These are phyloP conservation scores for Trifolium dubium DNA, from an alignment of 306 rosid genomes.

Conservation along the genomic window DNA sequence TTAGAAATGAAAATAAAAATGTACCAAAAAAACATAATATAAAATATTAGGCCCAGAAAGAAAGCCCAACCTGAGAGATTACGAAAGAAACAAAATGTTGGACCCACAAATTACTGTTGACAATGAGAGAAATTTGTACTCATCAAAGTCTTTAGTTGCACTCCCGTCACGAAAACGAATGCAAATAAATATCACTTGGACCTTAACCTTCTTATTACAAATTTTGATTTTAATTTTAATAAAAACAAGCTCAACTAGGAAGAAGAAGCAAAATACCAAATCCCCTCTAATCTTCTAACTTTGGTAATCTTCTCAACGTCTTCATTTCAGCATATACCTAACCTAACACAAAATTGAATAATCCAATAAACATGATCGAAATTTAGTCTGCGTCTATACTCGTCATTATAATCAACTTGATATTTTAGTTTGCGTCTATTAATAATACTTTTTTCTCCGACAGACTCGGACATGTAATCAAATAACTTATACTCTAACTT, in stretches of 20 bases:
- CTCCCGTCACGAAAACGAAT: slow-evolving; percentile 46
- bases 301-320: slow-evolving; percentile 45
- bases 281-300: slow-evolving; percentile 15
- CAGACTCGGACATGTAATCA: no score
- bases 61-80: neutral
- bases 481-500: no score
- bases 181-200: neutral
- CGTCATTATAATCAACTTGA: no score
- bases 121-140: slow-evolving; percentile 12
- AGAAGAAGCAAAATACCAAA: slow-evolving; percentile 32
- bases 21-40: no score
- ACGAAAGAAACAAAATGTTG: neutral
- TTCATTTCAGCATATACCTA: slow-evolving; percentile 30
- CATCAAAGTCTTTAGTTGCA: neutral
- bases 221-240: neutral
- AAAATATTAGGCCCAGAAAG: neutral
- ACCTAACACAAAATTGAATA: slow-evolving; percentile 2
- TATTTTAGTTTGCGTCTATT: no score
- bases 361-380: neutral
- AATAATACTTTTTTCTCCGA: no score
- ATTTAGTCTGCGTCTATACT: no score
- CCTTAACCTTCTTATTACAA: neutral
- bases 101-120: slow-evolving; percentile 35
- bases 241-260: slow-evolving; percentile 10
- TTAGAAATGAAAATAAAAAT: neutral